Evolutionary conservation across 2,329 filamentous ascomycete genomes (phyloP).

Genomic region (Leptoxyphium fumago): DNA sequence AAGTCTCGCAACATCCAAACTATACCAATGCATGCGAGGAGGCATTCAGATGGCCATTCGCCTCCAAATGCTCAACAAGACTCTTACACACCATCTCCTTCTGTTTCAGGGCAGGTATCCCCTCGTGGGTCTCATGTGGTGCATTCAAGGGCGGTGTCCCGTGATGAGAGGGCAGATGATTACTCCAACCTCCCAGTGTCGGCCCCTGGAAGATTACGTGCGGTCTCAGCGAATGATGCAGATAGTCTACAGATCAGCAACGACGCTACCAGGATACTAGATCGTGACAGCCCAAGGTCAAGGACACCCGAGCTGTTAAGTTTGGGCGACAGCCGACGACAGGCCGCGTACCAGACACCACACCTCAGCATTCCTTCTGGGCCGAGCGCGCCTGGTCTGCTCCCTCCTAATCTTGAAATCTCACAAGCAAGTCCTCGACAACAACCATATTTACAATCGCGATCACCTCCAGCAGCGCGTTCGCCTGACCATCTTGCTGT

Average conservation of each 20-base stretch:
- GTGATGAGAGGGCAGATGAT: conserved; percentile 1
- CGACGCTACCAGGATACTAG: conserved; percentile 5
- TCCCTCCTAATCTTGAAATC: not conserved
- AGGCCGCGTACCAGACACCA: not conserved
- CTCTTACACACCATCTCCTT: conserved; percentile 32
- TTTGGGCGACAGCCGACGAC: not conserved
- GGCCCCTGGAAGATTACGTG: conserved; percentile 25
- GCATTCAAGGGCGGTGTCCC: not conserved
- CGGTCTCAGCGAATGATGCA: conserved; percentile 47
- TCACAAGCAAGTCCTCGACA: not conserved
- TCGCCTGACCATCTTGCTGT: not conserved
- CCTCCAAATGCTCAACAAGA: conserved; percentile 30
- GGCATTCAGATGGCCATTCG: conserved; percentile 52
- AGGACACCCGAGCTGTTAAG: not conserved
- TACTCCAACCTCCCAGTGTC: conserved; percentile 15
- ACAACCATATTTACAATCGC: not conserved
- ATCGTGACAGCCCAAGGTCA: not conserved
- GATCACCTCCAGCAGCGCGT: not conserved
- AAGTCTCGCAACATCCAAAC: conserved; percentile 64
- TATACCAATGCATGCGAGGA: conserved; percentile 51
- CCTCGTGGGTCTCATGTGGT: conserved; percentile 16
- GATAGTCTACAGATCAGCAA: conserved; percentile 31
- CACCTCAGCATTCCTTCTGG: not conserved
- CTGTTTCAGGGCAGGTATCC: conserved; percentile 30
- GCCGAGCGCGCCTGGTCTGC: not conserved